A percentile compares a stretch with the other conserved stretches of the same genome.
Evolutionary conservation across 306 rosid genomes (phyloP).

Genomic region (Sesbania bispinosa): DNA sequence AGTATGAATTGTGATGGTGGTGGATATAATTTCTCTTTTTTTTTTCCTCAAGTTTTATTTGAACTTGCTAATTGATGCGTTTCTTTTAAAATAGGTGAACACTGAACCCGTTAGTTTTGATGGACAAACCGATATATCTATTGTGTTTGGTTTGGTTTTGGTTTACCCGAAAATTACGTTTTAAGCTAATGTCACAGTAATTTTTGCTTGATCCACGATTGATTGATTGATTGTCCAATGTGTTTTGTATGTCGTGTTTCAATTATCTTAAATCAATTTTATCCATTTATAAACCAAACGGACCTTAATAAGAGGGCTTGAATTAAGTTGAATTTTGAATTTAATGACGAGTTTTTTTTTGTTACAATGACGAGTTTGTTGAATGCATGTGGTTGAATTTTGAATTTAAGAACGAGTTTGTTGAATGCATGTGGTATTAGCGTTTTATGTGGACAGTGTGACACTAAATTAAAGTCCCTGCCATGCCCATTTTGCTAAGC

Average conservation of each 20-base stretch:
- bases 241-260: too few relatives aligned
- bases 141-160: neutral
- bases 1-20: constrained; percentile 3
- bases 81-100: neutral
- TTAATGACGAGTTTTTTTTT: too few relatives aligned
- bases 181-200: too few relatives aligned
- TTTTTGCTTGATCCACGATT: too few relatives aligned
- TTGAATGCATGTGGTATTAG: constrained; percentile 25
- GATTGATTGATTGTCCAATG: too few relatives aligned
- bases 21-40: neutral
- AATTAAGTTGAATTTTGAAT: too few relatives aligned
- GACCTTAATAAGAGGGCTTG: too few relatives aligned
- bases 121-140: neutral
- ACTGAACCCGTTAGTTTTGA: neutral
- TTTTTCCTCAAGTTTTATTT: neutral
- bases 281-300: too few relatives aligned
- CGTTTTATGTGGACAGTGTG: constrained; percentile 7
- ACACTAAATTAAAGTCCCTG: constrained; percentile 14
- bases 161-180: too few relatives aligned
- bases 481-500: neutral
- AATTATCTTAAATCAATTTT: too few relatives aligned
- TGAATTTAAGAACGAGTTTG: neutral
- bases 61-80: neutral
- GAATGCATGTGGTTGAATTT: too few relatives aligned
- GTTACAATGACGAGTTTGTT: too few relatives aligned